These are phyloP conservation scores for Kodamaea derodonti DNA, from an alignment of 1,139 yeast genomes.

Conservation along the genomic window DNA sequence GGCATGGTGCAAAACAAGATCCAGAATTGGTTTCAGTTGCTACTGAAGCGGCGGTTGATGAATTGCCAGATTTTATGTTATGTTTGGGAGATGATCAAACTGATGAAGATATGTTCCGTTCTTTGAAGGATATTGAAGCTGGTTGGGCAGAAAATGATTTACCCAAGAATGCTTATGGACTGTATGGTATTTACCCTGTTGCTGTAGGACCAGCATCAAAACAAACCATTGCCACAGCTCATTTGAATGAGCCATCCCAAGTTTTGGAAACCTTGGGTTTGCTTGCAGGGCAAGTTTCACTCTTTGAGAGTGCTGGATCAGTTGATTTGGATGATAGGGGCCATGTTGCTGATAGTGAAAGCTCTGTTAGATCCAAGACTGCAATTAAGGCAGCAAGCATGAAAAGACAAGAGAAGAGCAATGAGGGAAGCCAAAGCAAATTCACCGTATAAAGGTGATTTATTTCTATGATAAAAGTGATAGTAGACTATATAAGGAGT, in stretches of 20 bases:
- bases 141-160: conserved; percentile 38
- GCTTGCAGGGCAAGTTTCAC: conserved; percentile 68
- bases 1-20: conserved; percentile 49
- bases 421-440: neutral
- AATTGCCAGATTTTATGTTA: conserved; percentile 75
- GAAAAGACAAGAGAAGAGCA: conserved; percentile 2
- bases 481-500: too few relatives aligned
- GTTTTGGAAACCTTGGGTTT: conserved; percentile 83
- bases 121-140: conserved; percentile 58
- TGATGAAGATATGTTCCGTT: conserved; percentile 94
- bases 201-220: conserved; percentile 96
- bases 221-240: conserved; percentile 83
- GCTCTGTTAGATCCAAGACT: conserved; percentile 39
- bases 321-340: conserved; percentile 75
- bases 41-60: conserved; percentile 35
- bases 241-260: conserved; percentile 79
- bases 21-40: conserved; percentile 24
- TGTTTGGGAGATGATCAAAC: conserved; percentile 96
- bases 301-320: conserved; percentile 74
- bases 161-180: conserved; percentile 43
- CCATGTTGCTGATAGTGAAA: conserved; percentile 48
- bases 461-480: too few relatives aligned
- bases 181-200: conserved; percentile 76
- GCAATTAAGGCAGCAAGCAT: conserved; percentile 35
- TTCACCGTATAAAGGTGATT: neutral